Evolutionary conservation across 257 asterid species (phyloP), one percentile per base, ranked within the genome.

Genomic region (Nicotiana paniculata): DNA sequence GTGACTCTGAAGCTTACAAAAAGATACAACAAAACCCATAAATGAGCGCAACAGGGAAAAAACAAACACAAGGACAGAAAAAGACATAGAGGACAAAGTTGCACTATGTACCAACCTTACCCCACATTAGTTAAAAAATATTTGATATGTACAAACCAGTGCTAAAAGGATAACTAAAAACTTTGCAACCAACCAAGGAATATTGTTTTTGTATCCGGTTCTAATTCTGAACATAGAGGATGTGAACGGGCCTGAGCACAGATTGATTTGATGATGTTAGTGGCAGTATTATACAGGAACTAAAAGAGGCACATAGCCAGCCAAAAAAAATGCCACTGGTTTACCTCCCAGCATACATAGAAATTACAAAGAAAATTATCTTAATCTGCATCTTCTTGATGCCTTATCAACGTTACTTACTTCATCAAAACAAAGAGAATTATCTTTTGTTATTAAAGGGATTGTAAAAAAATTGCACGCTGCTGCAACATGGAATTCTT

Each of bases 121-220:
- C 46, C 58, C 58, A 53, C 18, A 53, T 53, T 13, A 53, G 58
- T 53, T 53, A 13, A 39, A 13, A 18, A 21, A 24, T 6, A 4
- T 65, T 3, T 28, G 5, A 11, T 13, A 77, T 6, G 53, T 15
- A 68, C 84, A 33, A 69, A 90, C 90, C 91, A 90, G 80, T 21
- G 91, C 91, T 35, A 88, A 68, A 65, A 90, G 91, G 15, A 91
- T 86, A 81, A 26, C 55, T 18, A 37, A 64, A 67, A 37, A 68
- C 77, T 9, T 68, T 37, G 55, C 55, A 68, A 67, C 0, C 55
- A 68, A 67, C 0, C 57, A 67, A 35, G 30, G 37, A 67, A 17
- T 15, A 68, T 7, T 17, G 7, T 26, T 3, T 35, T 9, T 35
- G 3, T 35, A 18, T 68, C 4, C 28, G 9, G 17, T 68, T 1